phyloP scores from a whole-genome alignment of 352 stramenopile species.

The Globisporangium viniferum region DNA sequence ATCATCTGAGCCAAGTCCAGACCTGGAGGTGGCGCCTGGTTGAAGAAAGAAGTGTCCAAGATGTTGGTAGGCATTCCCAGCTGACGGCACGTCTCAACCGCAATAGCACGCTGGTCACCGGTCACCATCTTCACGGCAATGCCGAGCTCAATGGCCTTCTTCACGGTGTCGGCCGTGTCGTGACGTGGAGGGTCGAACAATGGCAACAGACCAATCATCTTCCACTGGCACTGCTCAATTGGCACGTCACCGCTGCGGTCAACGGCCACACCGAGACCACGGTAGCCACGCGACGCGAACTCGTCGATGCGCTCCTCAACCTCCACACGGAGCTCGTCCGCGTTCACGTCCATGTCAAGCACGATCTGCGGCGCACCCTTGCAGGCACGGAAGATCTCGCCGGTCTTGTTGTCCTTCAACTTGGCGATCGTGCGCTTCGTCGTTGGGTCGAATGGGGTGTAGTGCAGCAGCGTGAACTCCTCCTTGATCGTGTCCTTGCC shows the following conservation, averaged over 20 bases:
- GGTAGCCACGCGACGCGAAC: conserved; percentile 64
- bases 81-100: conserved; percentile 88
- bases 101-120: conserved; percentile 92
- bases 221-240: conserved; percentile 83
- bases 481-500: conserved; percentile 79
- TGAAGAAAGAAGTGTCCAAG: conserved; percentile 77
- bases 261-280: conserved; percentile 60
- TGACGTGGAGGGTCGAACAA: conserved; percentile 93
- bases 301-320: conserved; percentile 86
- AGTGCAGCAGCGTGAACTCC: conserved; percentile 73
- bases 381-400: conserved; percentile 85
- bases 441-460: conserved; percentile 81
- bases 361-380: conserved; percentile 93
- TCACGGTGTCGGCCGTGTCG: conserved; percentile 92
- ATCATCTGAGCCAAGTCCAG: conserved; percentile 82
- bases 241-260: conserved; percentile 57
- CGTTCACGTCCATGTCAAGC: conserved; percentile 75
- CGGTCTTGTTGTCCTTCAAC: conserved; percentile 75
- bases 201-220: conserved; percentile 91
- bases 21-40: conserved; percentile 56
- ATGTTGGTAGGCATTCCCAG: conserved; percentile 90
- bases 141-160: conserved; percentile 86
- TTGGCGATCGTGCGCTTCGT: conserved; percentile 92
- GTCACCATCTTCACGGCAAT: conserved; percentile 96
- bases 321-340: conserved; percentile 43